Base-by-base conservation (phyloP, 2,329 filamentous ascomycete species). In the Allantophomopsis lycopodina region DNA sequence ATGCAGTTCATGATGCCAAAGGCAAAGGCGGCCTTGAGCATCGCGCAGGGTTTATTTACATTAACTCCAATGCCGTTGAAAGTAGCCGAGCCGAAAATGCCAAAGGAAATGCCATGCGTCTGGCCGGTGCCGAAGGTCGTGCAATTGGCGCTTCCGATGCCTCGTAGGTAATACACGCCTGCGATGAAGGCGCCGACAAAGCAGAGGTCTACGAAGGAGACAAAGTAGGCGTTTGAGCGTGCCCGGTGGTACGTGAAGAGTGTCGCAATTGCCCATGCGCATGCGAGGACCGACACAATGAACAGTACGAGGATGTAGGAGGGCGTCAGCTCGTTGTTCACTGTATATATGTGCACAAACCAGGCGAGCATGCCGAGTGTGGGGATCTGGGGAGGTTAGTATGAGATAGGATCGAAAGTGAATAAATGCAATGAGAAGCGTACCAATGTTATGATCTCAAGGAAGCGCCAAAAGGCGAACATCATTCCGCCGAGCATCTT, bases 11-110 rank as follows among this genome's bases (percentile, higher is more conserved):
- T 93, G 58, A 96, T 95, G 37, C 75, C 86, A 49, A 95, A 79
- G 2, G 86, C 89, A 62, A 86, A 96, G 48, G 69, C 72, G 1
- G 88, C 82, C 72, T 95, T 96, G 54, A 94, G 74, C 85, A 95
- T 91, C 37, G 81, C 74, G 62, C 89, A 96, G 5, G 76, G 75
- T 68, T 89, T 89, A 60, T 84, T 69, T 31, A 78, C 59, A 39
- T 69, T 59, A 32, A 78, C 54, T 33, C 68, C 59, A 42, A 75
- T 68, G 38, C 61, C 61, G 36, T 66, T 66, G 30, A 71, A 58
- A 21, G 60, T 63, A 34, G 73, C 73, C 46, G 61, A 65, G 21
- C 74, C 71, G 45, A 84, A 73, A 11, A 71, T 64, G 11, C 80
- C 80, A 34, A 87, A 65, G 37, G 68, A 66, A 39, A 73, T 55